Percentiles rank a stretch among this genome's conserved stretches.
phyloP scores from a whole-genome alignment of 495 filamentous ascomycete species.

The Viridothelium virens region DNA sequence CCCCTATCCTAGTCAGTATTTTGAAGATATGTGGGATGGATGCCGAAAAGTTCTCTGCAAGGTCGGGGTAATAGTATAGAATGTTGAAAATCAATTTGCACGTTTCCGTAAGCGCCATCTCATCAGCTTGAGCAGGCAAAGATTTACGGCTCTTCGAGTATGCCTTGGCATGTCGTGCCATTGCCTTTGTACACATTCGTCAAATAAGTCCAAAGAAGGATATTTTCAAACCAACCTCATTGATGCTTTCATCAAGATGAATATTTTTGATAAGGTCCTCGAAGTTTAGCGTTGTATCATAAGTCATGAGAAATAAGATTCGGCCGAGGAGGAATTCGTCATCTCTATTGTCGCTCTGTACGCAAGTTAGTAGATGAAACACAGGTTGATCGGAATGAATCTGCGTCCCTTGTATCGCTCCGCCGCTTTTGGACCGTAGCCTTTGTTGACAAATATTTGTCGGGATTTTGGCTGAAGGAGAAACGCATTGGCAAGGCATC shows the following conservation, averaged over 20 bases:
- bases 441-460: conserved; percentile 74
- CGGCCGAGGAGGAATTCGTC: conserved; percentile 83
- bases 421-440: conserved; percentile 61
- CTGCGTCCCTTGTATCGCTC: conserved; percentile 55
- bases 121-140: conserved; percentile 54
- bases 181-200: conserved; percentile 8
- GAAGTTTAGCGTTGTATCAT: conserved; percentile 65
- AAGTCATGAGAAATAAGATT: conserved; percentile 80
- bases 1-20: conserved; percentile 53
- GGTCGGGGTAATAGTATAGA: conserved; percentile 58
- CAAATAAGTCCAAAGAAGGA: background rate
- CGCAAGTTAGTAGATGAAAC: conserved; percentile 19
- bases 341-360: conserved; percentile 61
- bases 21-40: conserved; percentile 66
- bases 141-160: conserved; percentile 19
- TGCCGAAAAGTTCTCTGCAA: conserved; percentile 51
- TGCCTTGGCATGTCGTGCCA: conserved; percentile 23
- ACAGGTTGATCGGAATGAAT: background rate
- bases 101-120: conserved; percentile 74
- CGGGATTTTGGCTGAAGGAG: conserved; percentile 63
- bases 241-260: conserved; percentile 61
- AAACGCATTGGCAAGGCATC: conserved; percentile 81
- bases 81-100: conserved; percentile 88
- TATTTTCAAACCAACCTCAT: conserved; percentile 27
- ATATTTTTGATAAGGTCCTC: conserved; percentile 60